Evolutionary conservation across 768 basidiomycete species (phyloP), one percentile per base, ranked within the genome.

Genomic region (Macrolepiota albuminosa): DNA sequence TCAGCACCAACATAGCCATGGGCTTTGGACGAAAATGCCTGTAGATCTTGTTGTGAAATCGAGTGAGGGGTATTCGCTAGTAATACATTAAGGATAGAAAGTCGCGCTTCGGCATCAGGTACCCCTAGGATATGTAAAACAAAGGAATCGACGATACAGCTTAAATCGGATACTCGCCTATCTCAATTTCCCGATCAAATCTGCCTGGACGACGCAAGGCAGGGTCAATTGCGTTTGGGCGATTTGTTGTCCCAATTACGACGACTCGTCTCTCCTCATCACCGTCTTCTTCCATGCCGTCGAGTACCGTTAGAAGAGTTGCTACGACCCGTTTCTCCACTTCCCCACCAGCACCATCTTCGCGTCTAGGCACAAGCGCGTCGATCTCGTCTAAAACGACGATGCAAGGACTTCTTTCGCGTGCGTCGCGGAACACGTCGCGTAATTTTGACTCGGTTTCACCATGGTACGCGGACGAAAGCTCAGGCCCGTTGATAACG

Each of bases 1-100:
- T 99, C 97, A 6, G 97, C 97, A 7, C 96, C 97, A 49, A 99
- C 97, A 70, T 95, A 98, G 0, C 97, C 97, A 63, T 99, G 94
- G 11, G 95, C 94, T 36, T 84, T 84, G 11, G 83, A 79, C 0
- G 95, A 89, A 18, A 98, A 73, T 2, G 78, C 64, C 29, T 79
- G 74, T 2, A 99, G 82, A 10, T 91, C 85, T 0, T 77, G 75
- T 3, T 74, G 70, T 0, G 83, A 70, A 61, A 98, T 80, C 4
- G 76, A 71, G 67, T 98, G 86, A 0, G 97, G 96, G 2, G 90
- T 89, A 63, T 88, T 89, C 18, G 81, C 68, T 0, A 98, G 81
- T 16, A 98, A 75, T 49, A 98, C 93, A n/a, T 84, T 78, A 42
- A 99, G 82, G 63, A 98, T 99, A 0, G 89, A 84, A 37, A 85